Evolutionary conservation across 2,329 filamentous ascomycete genomes (phyloP).

Genomic region (Byssothecium circinans): DNA sequence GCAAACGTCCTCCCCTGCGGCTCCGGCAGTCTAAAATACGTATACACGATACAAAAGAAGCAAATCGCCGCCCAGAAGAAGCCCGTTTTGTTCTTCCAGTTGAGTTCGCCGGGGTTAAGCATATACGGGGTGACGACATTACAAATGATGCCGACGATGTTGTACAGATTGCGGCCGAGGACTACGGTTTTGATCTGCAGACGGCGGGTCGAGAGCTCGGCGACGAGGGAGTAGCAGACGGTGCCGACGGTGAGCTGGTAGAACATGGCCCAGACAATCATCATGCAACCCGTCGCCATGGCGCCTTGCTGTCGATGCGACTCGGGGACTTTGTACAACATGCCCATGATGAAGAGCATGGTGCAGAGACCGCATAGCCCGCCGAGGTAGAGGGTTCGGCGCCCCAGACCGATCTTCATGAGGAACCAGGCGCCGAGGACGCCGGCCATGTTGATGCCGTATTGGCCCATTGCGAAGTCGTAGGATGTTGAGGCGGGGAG

Average conservation of each 20-base stretch:
- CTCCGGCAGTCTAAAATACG: conserved; percentile 79
- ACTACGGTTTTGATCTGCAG: conserved; percentile 92
- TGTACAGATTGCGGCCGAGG: conserved; percentile 74
- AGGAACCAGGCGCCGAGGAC: conserved; percentile 81
- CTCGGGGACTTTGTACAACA: conserved; percentile 72
- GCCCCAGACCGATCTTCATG: conserved; percentile 74
- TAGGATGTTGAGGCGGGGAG: conserved; percentile 47
- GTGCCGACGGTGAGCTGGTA: conserved; percentile 89
- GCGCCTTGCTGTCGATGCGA: conserved; percentile 62
- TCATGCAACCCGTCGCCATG: conserved; percentile 80
- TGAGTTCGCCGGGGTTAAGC: conserved; percentile 83
- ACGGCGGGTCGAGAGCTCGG: conserved; percentile 78
- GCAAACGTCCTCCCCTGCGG: conserved; percentile 79
- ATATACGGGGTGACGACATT: conserved; percentile 87
- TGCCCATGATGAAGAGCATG: conserved; percentile 83
- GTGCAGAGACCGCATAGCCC: conserved; percentile 69
- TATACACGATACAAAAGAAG: conserved; percentile 78
- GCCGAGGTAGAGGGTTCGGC: conserved; percentile 73
- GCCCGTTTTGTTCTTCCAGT: conserved; percentile 84
- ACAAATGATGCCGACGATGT: conserved; percentile 79
- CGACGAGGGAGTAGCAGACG: conserved; percentile 85
- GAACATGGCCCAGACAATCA: conserved; percentile 57
- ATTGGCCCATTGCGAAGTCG: conserved; percentile 58
- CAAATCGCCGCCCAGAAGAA: conserved; percentile 88
- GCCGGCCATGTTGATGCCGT: conserved; percentile 73